Base-by-base conservation (phyloP, 23 red algal genomes). In the Gracilaria caudata region DNA sequence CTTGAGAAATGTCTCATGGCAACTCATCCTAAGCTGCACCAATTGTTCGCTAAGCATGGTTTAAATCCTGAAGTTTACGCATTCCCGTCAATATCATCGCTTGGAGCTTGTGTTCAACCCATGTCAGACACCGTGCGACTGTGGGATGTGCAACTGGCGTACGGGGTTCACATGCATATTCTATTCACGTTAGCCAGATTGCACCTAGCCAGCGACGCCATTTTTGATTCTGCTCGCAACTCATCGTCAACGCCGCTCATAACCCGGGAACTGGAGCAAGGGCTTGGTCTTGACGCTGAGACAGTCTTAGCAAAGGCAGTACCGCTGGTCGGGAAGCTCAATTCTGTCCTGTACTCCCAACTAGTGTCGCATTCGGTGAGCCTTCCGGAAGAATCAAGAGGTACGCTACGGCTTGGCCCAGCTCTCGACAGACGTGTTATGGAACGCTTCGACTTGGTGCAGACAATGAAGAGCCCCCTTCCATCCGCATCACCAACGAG, bases 141-240 rank as follows among this genome's bases (percentile, higher is more conserved):
- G 30, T 94, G 90, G 95, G 95, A 98, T 41, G 51, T 98, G 49
- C 90, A 90, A 47, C 73, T 98, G 40, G 94, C 89, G 0, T 98
- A 84, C 81, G 95, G 95, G 12, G 83, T 92, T 23, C 90, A 98
- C 64, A 73, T 93, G 76, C 83, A 92, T 81, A 90, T 98, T 60
- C 63, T 98, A 21, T 98, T 98, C 75, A 90, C 89, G 2, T 51
- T 93, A 28, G 88, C 90, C 16, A 57, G 95, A 56, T 26, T 98
- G 4, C 76, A 80, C 44, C 70, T 93, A 76, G 71, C 88, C 13
- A 96, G 92, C 76, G 70, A 70, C 11, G 49, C 58, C 7, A 82
- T 93, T 55, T 45, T 92, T 70, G 68, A 82, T 21, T 49, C 59
- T 28, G 81, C 78, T 4, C 71, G 71, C 32, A 36, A 74, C 11